These are phyloP conservation scores for Odontarrhena argentea DNA, from an alignment of 345 rosid genomes.

Conservation along the genomic window DNA sequence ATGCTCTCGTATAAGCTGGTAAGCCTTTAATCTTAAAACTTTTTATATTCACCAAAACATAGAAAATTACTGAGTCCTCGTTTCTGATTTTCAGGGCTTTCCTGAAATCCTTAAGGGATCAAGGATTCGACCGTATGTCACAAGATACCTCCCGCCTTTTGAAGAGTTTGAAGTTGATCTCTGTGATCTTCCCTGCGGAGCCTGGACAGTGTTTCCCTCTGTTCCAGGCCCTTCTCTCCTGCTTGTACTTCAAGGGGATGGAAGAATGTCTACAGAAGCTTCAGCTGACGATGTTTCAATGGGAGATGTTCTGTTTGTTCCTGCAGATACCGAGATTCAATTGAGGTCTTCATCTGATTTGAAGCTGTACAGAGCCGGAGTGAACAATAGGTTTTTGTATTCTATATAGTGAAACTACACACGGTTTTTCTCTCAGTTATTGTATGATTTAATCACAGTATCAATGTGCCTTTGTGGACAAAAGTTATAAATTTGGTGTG, in stretches of 20 bases:
- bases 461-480: neutral
- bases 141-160: slow-evolving; percentile 88
- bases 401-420: slow-evolving; percentile 31
- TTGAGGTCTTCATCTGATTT: slow-evolving; percentile 52
- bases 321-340: slow-evolving; percentile 62
- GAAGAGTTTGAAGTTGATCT: slow-evolving; percentile 89
- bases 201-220: slow-evolving; percentile 66
- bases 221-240: slow-evolving; percentile 83
- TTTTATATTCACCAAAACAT: neutral
- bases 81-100: slow-evolving; percentile 62
- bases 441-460: slow-evolving; percentile 16
- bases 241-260: slow-evolving; percentile 63
- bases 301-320: slow-evolving; percentile 85
- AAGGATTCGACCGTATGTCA: slow-evolving; percentile 60
- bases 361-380: slow-evolving; percentile 86
- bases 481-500: neutral
- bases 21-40: slow-evolving; percentile 1
- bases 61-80: slow-evolving; percentile 12
- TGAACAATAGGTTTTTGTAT: slow-evolving; percentile 66
- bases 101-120: slow-evolving; percentile 87
- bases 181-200: slow-evolving; percentile 68
- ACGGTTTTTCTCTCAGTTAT: neutral
- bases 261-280: slow-evolving; percentile 51
- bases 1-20: slow-evolving; percentile 98
- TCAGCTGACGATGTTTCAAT: slow-evolving; percentile 45